Evolutionary conservation across 1,284 basidiomycete species (phyloP).

Genomic region (Naganishia albida): DNA sequence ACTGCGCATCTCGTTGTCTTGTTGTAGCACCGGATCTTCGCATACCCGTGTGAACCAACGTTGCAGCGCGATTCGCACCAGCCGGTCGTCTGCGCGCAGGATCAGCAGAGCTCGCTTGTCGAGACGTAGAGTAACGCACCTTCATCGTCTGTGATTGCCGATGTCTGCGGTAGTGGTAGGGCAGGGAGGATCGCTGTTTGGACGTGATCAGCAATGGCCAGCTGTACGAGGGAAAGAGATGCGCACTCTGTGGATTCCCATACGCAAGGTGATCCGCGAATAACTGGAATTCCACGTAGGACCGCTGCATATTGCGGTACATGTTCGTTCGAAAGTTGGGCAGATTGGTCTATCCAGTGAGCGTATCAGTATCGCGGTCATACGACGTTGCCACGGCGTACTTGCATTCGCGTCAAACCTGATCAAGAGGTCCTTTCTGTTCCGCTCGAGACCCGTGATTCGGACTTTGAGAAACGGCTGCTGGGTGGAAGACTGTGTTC

Average conservation of each 20-base stretch:
- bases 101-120: not conserved
- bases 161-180: constrained; percentile 84
- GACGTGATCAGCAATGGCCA: not conserved
- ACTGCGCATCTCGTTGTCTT: constrained; percentile 85
- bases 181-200: constrained; percentile 75
- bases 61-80: constrained; percentile 88
- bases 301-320: constrained; percentile 86
- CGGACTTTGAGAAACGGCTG: constrained; percentile 76
- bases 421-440: constrained; percentile 85
- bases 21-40: constrained; percentile 78
- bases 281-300: constrained; percentile 86
- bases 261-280: constrained; percentile 82
- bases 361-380: not conserved
- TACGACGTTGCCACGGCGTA: constrained; percentile 27
- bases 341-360: constrained; percentile 75
- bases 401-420: constrained; percentile 88
- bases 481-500: not conserved
- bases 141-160: constrained; percentile 91
- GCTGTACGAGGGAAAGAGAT: too few relatives aligned
- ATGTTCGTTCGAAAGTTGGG: constrained; percentile 83
- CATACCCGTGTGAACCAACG: constrained; percentile 86
- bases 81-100: constrained; percentile 66
- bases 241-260: constrained; percentile 73
- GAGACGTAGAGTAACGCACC: constrained; percentile 49
- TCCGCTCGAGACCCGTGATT: constrained; percentile 85